phyloP scores from a whole-genome alignment of 2,329 filamentous ascomycete species.

The Trichoderma simmonsii region DNA sequence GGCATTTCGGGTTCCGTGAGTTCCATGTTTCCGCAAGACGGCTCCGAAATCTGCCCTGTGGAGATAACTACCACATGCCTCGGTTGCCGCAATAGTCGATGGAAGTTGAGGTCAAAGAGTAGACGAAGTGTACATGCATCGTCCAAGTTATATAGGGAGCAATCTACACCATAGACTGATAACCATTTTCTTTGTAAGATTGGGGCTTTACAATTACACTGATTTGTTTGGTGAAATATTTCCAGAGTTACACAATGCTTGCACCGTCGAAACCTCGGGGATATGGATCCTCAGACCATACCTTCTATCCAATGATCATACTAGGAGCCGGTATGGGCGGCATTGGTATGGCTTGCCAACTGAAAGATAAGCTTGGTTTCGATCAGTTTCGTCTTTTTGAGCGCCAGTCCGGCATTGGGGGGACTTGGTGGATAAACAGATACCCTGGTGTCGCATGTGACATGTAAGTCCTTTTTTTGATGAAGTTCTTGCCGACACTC shows the following conservation, averaged over 20 bases:
- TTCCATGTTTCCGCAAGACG: not conserved
- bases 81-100: not conserved
- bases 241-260: not conserved
- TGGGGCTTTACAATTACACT: not conserved
- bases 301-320: not conserved
- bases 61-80: not conserved
- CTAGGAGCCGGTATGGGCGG: not conserved
- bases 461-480: constrained; percentile 29
- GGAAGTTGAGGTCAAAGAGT: not conserved
- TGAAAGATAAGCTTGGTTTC: not conserved
- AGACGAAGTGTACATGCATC: not conserved
- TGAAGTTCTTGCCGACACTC: not conserved
- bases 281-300: not conserved
- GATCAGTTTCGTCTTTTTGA: not conserved
- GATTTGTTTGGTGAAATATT: not conserved
- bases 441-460: constrained; percentile 57
- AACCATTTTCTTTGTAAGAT: not conserved
- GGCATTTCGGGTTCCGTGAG: not conserved
- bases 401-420: constrained; percentile 38
- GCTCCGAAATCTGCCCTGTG: not conserved
- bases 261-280: not conserved
- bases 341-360: not conserved
- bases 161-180: not conserved
- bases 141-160: not conserved
- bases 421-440: constrained; percentile 56